phyloP scores from a whole-genome alignment of 2,329 filamentous ascomycete species.

The Trichoderma koningiopsis region DNA sequence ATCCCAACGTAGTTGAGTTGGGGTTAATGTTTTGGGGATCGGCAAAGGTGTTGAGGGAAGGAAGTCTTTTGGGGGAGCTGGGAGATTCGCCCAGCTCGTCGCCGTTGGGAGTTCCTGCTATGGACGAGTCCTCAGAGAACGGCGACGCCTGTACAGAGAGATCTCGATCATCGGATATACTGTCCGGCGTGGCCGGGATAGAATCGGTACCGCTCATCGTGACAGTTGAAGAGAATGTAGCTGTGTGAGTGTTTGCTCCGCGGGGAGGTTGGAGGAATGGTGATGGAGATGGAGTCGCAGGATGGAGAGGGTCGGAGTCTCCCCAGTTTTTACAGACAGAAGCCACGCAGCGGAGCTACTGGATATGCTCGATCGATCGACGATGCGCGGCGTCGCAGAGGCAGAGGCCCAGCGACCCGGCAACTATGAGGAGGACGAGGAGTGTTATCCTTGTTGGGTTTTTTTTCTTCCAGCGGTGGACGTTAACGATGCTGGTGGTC shows the following conservation, averaged over 20 bases:
- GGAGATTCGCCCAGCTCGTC: conserved; percentile 42
- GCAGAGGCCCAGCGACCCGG: conserved; percentile 25
- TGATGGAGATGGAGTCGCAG: neutral
- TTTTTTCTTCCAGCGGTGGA: neutral
- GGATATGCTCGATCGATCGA: conserved; percentile 4
- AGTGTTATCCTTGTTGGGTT: neutral
- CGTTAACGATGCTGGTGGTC: conserved; percentile 12
- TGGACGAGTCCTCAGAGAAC: conserved; percentile 50
- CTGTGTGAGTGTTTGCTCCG: neutral
- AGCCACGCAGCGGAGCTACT: conserved; percentile 13
- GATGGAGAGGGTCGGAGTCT: neutral
- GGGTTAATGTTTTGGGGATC: conserved; percentile 68
- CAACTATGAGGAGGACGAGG: conserved; percentile 1
- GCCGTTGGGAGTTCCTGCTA: conserved; percentile 52
- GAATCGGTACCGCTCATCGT: conserved; percentile 40
- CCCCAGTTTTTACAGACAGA: neutral
- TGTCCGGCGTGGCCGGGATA: conserved; percentile 51
- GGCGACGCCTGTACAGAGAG: conserved; percentile 47
- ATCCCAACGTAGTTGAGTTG: conserved; percentile 82
- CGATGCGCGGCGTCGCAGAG: conserved; percentile 6
- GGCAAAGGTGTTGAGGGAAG: conserved; percentile 62
- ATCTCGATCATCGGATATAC: conserved; percentile 40
- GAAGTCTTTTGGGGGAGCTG: conserved; percentile 54
- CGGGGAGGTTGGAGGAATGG: neutral
- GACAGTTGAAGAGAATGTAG: neutral